Percentiles rank a stretch among this genome's conserved stretches.
Conservation (phyloP, 2,329 filamentous ascomycete genomes). For the Microcyclospora pomicola region DNA sequence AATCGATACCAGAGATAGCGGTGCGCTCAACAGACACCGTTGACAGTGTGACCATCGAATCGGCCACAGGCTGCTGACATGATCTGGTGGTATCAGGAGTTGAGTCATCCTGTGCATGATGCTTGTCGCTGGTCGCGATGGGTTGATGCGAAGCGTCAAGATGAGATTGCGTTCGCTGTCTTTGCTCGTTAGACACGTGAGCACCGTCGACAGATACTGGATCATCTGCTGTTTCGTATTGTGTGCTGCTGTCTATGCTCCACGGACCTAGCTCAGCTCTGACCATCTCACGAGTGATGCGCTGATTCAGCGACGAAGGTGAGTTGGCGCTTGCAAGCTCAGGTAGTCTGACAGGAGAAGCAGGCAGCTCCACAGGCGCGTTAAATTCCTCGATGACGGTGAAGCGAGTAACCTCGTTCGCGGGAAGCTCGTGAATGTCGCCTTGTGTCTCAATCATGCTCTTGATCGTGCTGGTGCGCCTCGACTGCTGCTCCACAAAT, state of each 20-base stretch:
- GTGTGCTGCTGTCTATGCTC: slow-evolving; percentile 4
- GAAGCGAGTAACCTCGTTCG: slow-evolving; percentile 19
- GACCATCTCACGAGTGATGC: slow-evolving; percentile 24
- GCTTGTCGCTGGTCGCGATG: neutral
- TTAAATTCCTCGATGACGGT: slow-evolving; percentile 21
- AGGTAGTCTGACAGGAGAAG: slow-evolving; percentile 20
- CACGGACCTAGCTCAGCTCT: slow-evolving; percentile 21
- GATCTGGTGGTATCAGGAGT: neutral
- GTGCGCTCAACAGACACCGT: slow-evolving; percentile 9
- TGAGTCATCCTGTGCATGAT: neutral
- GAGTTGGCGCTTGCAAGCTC: slow-evolving; percentile 10
- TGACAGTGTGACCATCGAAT: slow-evolving; percentile 10
- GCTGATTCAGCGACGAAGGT: slow-evolving; percentile 8
- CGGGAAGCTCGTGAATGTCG: slow-evolving; percentile 19
- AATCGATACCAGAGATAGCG: slow-evolving; percentile 17
- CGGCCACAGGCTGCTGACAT: slow-evolving; percentile 9
- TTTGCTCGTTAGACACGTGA: neutral
- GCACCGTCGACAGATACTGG: neutral
- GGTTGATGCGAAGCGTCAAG: too few relatives aligned
- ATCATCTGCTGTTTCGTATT: neutral
- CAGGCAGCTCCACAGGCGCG: slow-evolving; percentile 22
- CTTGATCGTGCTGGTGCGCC: neutral
- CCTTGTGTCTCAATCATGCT: slow-evolving; percentile 7
- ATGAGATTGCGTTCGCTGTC: too few relatives aligned
- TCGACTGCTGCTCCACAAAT: slow-evolving; percentile 8